Percentiles rank a stretch among this genome's conserved stretches.
These are phyloP conservation scores for Prunus padus DNA, from an alignment of 306 rosid genomes.

Conservation along the genomic window DNA sequence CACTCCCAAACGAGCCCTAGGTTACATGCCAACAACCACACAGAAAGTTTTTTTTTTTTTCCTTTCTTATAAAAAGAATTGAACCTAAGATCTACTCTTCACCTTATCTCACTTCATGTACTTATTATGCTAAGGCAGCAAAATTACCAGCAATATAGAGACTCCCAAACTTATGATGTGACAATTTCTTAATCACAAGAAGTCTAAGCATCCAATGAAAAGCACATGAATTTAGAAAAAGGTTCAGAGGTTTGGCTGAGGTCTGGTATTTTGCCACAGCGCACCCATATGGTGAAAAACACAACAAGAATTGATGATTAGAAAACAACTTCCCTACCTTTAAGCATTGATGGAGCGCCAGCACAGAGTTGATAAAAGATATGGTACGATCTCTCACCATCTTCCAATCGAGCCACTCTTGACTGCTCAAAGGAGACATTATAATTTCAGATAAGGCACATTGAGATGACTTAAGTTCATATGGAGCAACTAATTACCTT, in stretches of 20 bases:
- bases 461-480: conserved; percentile 28
- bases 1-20: no score
- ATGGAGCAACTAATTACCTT: conserved; percentile 61
- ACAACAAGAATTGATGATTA: neutral
- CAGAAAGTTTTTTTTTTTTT: neutral
- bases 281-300: neutral
- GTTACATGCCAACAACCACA: conserved; percentile 13
- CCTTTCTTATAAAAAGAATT: neutral
- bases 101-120: neutral
- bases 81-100: neutral
- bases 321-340: conserved; percentile 48
- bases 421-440: conserved; percentile 59
- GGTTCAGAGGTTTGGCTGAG: neutral
- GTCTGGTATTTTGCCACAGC: neutral
- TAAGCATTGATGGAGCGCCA: conserved; percentile 69
- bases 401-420: conserved; percentile 74
- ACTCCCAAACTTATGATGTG: neutral
- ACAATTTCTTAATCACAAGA: neutral
- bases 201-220: neutral
- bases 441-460: conserved; percentile 34
- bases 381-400: conserved; percentile 82
- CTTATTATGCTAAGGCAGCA: neutral
- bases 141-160: neutral
- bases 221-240: neutral
- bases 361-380: conserved; percentile 96